These are phyloP conservation scores for Endocalyx cinctus DNA, from an alignment of 2,329 filamentous ascomycete genomes.

Conservation along the genomic window DNA sequence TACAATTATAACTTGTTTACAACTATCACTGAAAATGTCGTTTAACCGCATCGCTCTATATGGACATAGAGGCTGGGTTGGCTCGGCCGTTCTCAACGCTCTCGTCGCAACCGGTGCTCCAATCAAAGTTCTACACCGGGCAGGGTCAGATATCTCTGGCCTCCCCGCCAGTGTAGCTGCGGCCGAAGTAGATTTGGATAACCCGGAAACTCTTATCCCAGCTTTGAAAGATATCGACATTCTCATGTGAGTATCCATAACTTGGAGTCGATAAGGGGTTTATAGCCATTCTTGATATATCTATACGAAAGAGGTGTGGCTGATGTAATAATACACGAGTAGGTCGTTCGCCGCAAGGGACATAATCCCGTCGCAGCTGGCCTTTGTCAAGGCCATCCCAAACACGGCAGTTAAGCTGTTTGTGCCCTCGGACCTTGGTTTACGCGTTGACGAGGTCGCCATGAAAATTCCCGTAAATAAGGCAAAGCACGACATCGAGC, in stretches of 20 bases:
- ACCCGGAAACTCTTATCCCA: constrained; percentile 11
- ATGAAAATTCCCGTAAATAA: constrained; percentile 17
- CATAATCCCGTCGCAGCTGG: constrained; percentile 16
- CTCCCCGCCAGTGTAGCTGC: constrained; percentile 13
- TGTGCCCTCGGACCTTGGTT: constrained; percentile 22
- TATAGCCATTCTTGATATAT: constrained; percentile 1
- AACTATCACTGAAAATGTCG: constrained; percentile 16
- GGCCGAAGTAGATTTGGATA: constrained; percentile 14
- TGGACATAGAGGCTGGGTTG: constrained; percentile 23
- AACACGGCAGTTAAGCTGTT: constrained; percentile 22
- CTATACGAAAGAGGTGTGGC: too few species aligned
- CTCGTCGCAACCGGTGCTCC: constrained; percentile 20
- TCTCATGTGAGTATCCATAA: constrained; percentile 12
- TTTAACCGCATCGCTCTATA: constrained; percentile 26
- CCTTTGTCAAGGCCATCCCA: constrained; percentile 22
- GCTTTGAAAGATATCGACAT: constrained; percentile 19
- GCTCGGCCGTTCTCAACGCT: constrained; percentile 18
- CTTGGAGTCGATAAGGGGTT: too few species aligned
- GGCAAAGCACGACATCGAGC: constrained; percentile 19
- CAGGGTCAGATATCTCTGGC: constrained; percentile 19
- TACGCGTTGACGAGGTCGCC: constrained; percentile 18
- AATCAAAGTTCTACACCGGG: constrained; percentile 20
- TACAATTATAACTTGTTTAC: too few species aligned
- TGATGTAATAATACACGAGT: too few species aligned
- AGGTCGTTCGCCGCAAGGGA: constrained; percentile 22